Evolutionary conservation across 495 filamentous ascomycete species (phyloP), one percentile per base, ranked within the genome.

Genomic region (Penicillium desertorum): DNA sequence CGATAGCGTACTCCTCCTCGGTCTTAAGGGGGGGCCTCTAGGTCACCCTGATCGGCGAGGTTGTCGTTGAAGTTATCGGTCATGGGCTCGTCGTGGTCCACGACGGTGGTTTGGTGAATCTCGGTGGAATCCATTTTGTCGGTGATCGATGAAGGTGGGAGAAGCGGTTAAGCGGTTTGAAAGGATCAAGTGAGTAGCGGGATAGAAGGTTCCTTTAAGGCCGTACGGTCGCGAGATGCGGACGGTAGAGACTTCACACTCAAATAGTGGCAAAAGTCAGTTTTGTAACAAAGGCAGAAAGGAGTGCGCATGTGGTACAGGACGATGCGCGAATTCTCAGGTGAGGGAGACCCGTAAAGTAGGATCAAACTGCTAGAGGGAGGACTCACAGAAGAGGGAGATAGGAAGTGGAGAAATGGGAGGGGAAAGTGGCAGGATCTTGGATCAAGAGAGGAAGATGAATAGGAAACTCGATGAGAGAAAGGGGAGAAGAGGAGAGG

Each of bases 1-100:
- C 82, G 71, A 90, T 84, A 16, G 90, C 91, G 70, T 98, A 98
- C 70, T 98, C 94, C 63, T 98, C 92, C 59, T 98, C 95, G 36
- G 93, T 96, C 80, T 88, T 88, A 53, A 87, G 88, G 23, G 82
- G 82, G 81, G 51, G 83, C 76, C 62, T 90, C 87, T 41, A 87
- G 83, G 51, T 90, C 86, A 22, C 83, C 86, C 30, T 81, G 73
- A 54, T 87, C 62, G 39, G 56, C 84, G 11, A 67, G 72, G 57
- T 78, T 65, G 59, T 75, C 73, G 62, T 71, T 74, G 73, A 81
- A 64, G 51, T 76, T 67, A 43, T 86, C 81, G 48, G 71, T 61
- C 62, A 87, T 75, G 57, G 69, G 65, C 54, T 77, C 73, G 36
- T 25, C 23, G 23, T 25, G 23, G 23, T 79, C 77, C 42, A 61